Conservation (phyloP, 2,329 filamentous ascomycete genomes). For the Pestalotiopsis sp. region DNA sequence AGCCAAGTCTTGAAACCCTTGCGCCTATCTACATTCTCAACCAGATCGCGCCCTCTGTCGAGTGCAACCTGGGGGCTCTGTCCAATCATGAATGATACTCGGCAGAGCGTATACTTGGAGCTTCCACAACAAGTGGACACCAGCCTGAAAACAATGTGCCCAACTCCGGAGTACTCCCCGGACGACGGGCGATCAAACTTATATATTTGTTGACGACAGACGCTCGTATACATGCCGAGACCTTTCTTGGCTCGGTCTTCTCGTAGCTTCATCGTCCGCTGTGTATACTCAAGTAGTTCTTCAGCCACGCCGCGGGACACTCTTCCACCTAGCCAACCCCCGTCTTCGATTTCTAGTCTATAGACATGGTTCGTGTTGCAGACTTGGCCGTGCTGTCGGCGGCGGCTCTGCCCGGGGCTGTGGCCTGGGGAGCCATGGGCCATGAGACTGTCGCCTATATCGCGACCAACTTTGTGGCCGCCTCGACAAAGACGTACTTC, state of each 20-base stretch:
- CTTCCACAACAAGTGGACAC: background rate
- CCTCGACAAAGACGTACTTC: slow-evolving; percentile 41
- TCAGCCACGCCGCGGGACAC: background rate
- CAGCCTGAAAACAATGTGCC: background rate
- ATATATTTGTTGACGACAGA: background rate
- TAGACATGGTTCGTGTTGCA: slow-evolving; percentile 24
- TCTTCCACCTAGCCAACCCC: background rate
- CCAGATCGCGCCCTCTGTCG: background rate
- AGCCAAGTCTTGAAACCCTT: slow-evolving; percentile 5
- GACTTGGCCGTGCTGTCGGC: slow-evolving; percentile 22
- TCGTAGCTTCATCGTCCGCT: background rate
- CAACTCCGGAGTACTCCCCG: background rate
- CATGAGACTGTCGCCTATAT: slow-evolving; percentile 56
- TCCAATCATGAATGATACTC: background rate
- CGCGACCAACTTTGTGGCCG: slow-evolving; percentile 46
- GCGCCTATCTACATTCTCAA: background rate
- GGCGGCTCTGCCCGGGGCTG: slow-evolving; percentile 19
- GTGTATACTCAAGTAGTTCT: background rate
- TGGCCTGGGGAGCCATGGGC: slow-evolving; percentile 45
- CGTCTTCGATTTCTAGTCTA: background rate
- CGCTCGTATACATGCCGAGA: background rate
- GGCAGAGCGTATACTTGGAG: background rate
- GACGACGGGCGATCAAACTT: background rate
- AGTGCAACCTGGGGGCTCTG: background rate
- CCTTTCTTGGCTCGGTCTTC: background rate